Evolutionary conservation across 768 basidiomycete genomes (phyloP), one percentile per base, ranked within the genome.

Genomic region (Suillus fuscotomentosus): DNA sequence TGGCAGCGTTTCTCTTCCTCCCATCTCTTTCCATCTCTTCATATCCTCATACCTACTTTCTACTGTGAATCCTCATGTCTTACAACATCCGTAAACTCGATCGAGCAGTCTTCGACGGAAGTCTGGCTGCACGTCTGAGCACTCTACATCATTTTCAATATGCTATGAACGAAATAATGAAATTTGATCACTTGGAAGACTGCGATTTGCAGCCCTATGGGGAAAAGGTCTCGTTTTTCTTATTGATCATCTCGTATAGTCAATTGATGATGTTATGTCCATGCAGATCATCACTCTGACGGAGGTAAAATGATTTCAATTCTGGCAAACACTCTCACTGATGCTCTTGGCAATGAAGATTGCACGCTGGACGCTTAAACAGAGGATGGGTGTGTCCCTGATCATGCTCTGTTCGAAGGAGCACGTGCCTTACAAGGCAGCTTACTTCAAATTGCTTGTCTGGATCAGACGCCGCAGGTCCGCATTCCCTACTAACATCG

Each of bases 401-500:
- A 84, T 84, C 72, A 79, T 77, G 27, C 73, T 77, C 45, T 86
- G 85, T 69, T 72, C 81, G 22, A 65, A 76, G 34, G 68, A 73
- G 61, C 70, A 80, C 38, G 67, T 74, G 41, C 77, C 75, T 13
- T 77, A 79, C 74, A 86, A 85, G 73, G 69, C 73, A 45, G 79
- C 78, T 13, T 87, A 86, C 73, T 78, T 84, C 70, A 79, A 78
- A 65, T 72, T 86, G 62, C 75, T 87, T 39, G 73, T 76, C 47
- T 72, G 80, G 67, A 70, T 83, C 15, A 74, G 79, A 65, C 72
- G 73, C 54, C 80, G 78, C 42, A 70, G 75, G 34, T 45, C 60
- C 20, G 66, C 63, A 36, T 76, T 75, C 66, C 57, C 60, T 17
- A 8, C 55, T 0, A 73, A 77, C 11, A 67, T 76, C 4, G 70